Conservation (phyloP, 2,329 filamentous ascomycete species). For the Calonectria pteridis region DNA sequence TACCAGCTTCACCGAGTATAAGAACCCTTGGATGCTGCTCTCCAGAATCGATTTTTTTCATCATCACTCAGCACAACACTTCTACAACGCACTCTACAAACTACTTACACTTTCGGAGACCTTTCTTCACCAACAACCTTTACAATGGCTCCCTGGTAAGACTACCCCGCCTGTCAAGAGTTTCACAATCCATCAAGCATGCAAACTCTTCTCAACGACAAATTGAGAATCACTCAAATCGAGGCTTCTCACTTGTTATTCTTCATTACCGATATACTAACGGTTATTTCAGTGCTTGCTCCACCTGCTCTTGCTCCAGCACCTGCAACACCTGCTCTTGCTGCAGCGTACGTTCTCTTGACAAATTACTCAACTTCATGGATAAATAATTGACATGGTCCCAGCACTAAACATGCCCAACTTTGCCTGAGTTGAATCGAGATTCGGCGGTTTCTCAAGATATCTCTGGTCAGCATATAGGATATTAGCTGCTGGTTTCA, state of each 20-base stretch:
- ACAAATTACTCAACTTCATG: neutral
- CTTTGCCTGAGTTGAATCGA: neutral
- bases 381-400: neutral
- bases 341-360: neutral
- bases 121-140: neutral
- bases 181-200: neutral
- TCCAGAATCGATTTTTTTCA: neutral
- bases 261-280: neutral
- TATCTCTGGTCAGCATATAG: neutral
- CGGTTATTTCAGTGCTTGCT: neutral
- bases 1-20: neutral
- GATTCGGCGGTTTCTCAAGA: neutral
- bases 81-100: neutral
- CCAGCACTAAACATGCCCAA: neutral
- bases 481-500: neutral
- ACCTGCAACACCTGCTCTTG: neutral
- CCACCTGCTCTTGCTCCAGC: slow-evolving; percentile 1
- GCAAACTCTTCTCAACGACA: neutral
- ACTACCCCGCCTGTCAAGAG: neutral
- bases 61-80: neutral
- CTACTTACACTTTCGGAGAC: neutral
- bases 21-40: neutral
- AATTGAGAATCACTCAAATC: neutral
- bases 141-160: slow-evolving; percentile 8
- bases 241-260: no score